Percentiles rank a stretch among this genome's conserved stretches.
Evolutionary conservation across 176 grass and related monocot genomes (phyloP).

Genomic region (Urochloa ruziziensis): DNA sequence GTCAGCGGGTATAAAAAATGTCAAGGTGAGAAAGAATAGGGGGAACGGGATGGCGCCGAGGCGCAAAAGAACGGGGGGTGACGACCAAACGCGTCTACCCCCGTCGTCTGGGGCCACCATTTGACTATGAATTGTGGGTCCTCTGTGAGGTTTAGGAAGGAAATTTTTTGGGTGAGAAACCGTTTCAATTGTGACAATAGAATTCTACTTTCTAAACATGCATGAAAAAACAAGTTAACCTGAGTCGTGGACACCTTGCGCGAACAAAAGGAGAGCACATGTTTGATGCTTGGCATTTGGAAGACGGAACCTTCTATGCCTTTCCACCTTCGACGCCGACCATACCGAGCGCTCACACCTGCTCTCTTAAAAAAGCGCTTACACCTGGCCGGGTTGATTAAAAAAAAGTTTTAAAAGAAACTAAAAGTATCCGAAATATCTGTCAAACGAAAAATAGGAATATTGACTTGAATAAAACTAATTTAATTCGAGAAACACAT

Average conservation of each 20-base stretch:
- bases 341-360: not conserved
- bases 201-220: not conserved
- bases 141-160: too few species aligned
- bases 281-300: not conserved
- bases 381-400: not conserved
- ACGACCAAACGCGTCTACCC: too few species aligned
- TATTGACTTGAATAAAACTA: not conserved
- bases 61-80: too few species aligned
- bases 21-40: too few species aligned
- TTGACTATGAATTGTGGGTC: too few species aligned
- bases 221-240: too few species aligned
- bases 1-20: too few species aligned
- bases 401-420: not conserved
- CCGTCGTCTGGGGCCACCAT: too few species aligned
- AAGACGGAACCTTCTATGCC: not conserved
- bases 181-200: too few species aligned
- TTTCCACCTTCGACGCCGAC: not conserved
- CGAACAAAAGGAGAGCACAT: not conserved
- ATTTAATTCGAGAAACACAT: slow-evolving; percentile 1
- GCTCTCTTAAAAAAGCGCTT: too few species aligned
- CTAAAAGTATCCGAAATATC: not conserved
- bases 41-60: too few species aligned
- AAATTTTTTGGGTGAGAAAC: too few species aligned
- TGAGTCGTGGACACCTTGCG: not conserved
- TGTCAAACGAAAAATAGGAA: not conserved